Base-by-base conservation (phyloP, 106 monocot genomes). In the Dendrobium chrysotoxum region DNA sequence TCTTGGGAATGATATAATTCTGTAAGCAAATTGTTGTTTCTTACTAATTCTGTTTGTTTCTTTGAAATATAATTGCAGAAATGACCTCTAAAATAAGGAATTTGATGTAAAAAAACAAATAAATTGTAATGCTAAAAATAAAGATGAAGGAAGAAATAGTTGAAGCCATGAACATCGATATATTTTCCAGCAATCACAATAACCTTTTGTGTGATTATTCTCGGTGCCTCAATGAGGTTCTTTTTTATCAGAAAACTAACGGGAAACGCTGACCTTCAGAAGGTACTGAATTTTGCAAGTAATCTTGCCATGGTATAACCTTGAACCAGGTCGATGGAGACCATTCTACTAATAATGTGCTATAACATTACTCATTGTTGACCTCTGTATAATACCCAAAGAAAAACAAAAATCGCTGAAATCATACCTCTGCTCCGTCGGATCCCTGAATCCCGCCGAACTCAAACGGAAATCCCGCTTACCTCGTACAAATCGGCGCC, bases 1-100 rank as follows among this genome's bases (percentile, higher is more conserved):
- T 71, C 92, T 98, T 76, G 94, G 97, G 26, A 54, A 84, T 71
- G 86, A 98, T 38, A 75, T 85, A 72, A 84, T 98, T 65, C 77
- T 98, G 97, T 98, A 89, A 77, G 86, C 15, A 40, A 67, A 28
- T 67, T 67, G 16, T 67, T 55, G 55, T 55, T 20, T 23, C 23
- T 61, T 61, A n/a, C 11, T 61, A n/a, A 70, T 70, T 12, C 35
- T 70, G 70, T 25, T 9, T 70, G 10, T 23, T 70, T 70, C 15
- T 0, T 35, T 31, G 15, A 61, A 61, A 61, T 61, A 15, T 70
- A 70, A 70, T 13, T 70, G 35, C 15, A 35, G 9, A 28, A 70
- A 70, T 35, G 70, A 70, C 28, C 35, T 70, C 35, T 12, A 70
- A 70, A 6, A 70, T 35, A 70, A 31, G 11, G 10, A 70, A 70